Conservation (phyloP, 78 protist species). For the Polysphondylium violaceum region DNA sequence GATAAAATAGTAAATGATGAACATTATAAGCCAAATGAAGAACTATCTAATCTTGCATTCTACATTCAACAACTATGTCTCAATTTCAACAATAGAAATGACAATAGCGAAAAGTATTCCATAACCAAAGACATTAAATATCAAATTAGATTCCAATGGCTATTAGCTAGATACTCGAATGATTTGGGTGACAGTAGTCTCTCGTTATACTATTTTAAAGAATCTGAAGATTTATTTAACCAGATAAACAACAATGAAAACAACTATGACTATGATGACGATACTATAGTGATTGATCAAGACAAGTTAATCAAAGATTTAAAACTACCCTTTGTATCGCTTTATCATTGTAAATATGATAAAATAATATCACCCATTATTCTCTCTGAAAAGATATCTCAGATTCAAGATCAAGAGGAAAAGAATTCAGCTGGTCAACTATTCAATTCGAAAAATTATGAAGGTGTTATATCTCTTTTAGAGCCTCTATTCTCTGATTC, state of each 20-base stretch:
- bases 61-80: not conserved
- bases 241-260: too few species aligned
- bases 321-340: not conserved
- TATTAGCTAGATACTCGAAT: not conserved
- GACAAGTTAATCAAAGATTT: too few species aligned
- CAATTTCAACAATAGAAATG: not conserved
- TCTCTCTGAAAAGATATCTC: not conserved
- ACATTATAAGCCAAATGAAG: constrained; percentile 1
- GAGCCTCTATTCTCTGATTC: constrained; percentile 64
- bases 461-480: constrained; percentile 6
- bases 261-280: not conserved
- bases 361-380: not conserved
- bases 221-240: constrained; percentile 12
- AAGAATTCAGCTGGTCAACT: constrained; percentile 47
- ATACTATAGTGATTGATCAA: too few species aligned
- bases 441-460: constrained; percentile 13
- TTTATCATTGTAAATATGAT: constrained; percentile 34
- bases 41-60: constrained; percentile 9
- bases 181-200: constrained; percentile 17
- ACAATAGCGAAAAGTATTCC: not conserved
- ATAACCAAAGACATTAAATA: constrained; percentile 15
- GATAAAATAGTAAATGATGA: not conserved
- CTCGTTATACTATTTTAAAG: constrained; percentile 20
- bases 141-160: constrained; percentile 29
- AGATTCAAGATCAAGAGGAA: constrained; percentile 61